A percentile compares a stretch with the other conserved stretches of the same genome.
Conservation (phyloP, 495 filamentous ascomycete genomes). For the Pyrenula massariospora region DNA sequence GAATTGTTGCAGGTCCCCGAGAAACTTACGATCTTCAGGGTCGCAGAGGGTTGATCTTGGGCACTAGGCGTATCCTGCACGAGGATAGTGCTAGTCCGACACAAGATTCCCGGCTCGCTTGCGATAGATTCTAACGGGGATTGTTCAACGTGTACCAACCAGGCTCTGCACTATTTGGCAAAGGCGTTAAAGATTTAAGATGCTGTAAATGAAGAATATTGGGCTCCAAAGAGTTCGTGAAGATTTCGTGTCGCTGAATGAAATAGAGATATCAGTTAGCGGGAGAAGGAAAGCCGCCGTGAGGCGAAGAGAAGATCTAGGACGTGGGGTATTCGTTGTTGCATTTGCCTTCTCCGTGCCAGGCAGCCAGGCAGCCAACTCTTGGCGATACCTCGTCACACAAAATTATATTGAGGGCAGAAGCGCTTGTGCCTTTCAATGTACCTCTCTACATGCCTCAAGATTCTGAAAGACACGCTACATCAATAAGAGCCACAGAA, state of each 20-base stretch:
- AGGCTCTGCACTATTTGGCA: not conserved
- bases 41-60: not conserved
- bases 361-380: too few relatives aligned
- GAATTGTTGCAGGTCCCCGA: not conserved
- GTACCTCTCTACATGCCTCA: not conserved
- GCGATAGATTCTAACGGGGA: not conserved
- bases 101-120: not conserved
- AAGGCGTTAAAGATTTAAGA: not conserved
- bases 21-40: not conserved
- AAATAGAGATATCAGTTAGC: not conserved
- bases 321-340: not conserved
- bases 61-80: not conserved
- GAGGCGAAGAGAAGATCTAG: not conserved
- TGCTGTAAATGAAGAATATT: not conserved
- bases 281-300: not conserved
- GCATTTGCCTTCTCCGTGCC: too few relatives aligned
- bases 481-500: not conserved
- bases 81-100: not conserved
- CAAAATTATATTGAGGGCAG: not conserved
- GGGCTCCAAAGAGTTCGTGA: not conserved
- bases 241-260: not conserved
- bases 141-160: not conserved
- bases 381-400: not conserved
- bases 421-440: not conserved
- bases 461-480: not conserved